Conservation (phyloP, 2,329 filamentous ascomycete species). For the Pseudocercospora musae region DNA sequence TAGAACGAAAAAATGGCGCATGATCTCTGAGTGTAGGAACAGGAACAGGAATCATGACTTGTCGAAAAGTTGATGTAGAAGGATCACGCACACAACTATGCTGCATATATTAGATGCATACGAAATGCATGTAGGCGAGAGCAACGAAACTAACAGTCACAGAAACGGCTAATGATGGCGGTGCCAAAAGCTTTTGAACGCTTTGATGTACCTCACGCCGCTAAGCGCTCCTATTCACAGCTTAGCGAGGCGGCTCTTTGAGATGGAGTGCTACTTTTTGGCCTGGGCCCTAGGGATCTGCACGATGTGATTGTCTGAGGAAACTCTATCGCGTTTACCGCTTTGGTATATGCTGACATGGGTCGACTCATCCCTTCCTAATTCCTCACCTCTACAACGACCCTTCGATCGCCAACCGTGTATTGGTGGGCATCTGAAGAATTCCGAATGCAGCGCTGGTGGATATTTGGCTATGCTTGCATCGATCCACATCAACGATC, state of each 20-base stretch:
- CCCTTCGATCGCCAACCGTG: no score
- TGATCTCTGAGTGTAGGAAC: not conserved
- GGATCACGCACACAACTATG: not conserved
- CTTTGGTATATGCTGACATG: not conserved
- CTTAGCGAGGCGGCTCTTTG: not conserved
- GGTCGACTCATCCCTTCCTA: not conserved
- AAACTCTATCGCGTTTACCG: conserved; percentile 10
- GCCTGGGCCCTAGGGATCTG: not conserved
- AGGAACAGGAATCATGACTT: not conserved
- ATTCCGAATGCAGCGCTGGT: no score
- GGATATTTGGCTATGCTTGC: no score
- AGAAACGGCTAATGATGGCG: not conserved
- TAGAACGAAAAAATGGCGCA: not conserved
- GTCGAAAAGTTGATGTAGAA: not conserved
- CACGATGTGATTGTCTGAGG: not conserved
- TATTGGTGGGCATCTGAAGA: no score
- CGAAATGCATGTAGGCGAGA: not conserved
- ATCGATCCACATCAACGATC: no score
- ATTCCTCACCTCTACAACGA: not conserved
- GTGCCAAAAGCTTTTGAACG: not conserved
- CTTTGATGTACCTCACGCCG: not conserved
- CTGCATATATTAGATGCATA: conserved; percentile 1
- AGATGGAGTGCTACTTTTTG: not conserved
- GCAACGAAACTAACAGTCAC: not conserved
- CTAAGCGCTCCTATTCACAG: not conserved